phyloP scores from a whole-genome alignment of 805 yeast genomes.

The Yamadazyma phyllophila region DNA sequence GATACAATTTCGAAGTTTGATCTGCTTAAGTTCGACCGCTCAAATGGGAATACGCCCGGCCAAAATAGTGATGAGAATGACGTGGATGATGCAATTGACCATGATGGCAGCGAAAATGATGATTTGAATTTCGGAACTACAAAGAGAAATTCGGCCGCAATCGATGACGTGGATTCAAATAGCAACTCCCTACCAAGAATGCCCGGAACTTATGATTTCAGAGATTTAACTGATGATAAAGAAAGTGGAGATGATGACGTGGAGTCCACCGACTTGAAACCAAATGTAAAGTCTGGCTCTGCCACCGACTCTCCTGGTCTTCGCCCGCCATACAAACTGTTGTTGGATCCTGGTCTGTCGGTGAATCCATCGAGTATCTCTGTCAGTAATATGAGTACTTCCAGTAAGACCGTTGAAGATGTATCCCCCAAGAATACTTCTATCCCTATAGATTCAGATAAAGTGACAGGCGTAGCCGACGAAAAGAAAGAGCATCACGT shows the following conservation, averaged over 20 bases:
- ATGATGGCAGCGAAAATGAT: constrained; percentile 2
- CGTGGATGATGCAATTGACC: not conserved
- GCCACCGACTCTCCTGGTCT: not conserved
- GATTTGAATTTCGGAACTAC: constrained; percentile 1
- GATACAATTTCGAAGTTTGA: constrained; percentile 13
- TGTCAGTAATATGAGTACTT: not conserved
- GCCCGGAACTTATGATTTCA: constrained; percentile 24
- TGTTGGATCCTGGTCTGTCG: constrained; percentile 45
- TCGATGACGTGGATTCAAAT: not conserved
- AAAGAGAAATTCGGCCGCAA: not conserved
- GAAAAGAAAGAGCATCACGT: not conserved
- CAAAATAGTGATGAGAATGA: not conserved
- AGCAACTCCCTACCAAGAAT: constrained; percentile 19
- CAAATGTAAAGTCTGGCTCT: no score
- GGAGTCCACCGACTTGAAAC: no score
- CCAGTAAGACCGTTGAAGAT: not conserved
- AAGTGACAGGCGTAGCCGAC: no score
- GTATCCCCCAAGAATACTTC: not conserved
- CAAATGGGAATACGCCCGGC: not conserved
- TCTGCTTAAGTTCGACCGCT: not conserved
- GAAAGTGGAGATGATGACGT: not conserved
- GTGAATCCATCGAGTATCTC: not conserved
- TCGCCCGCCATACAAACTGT: constrained; percentile 23
- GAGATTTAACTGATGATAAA: constrained; percentile 11
- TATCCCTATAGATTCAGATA: not conserved